phyloP scores from a whole-genome alignment of 176 grass and related monocot species.

The Phoenix dactylifera region DNA sequence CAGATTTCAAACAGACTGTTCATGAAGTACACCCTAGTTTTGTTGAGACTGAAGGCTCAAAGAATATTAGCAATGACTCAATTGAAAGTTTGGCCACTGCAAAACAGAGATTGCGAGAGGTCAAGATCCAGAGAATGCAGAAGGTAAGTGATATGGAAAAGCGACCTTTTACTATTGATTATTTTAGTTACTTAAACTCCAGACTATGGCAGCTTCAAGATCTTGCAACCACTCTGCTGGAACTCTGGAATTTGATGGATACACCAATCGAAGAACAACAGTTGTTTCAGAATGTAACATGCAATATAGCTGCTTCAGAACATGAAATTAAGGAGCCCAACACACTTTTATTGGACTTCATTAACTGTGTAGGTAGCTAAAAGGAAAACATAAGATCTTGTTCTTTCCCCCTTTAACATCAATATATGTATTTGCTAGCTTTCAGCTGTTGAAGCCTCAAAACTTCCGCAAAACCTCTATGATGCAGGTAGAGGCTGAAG shows the following conservation, averaged over 20 bases:
- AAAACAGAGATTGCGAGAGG: conserved; percentile 5
- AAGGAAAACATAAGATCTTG: background rate
- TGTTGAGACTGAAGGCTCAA: background rate
- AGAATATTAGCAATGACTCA: conserved; percentile 1
- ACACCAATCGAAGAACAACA: conserved; percentile 80
- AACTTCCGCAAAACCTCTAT: no score
- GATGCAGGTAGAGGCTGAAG: conserved; percentile 74
- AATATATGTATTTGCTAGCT: no score
- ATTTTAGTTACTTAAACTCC: no score
- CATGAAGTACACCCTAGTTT: conserved; percentile 13
- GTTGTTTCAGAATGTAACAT: conserved; percentile 69
- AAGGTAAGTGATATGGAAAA: conserved; percentile 1
- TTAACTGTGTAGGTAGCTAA: conserved; percentile 46
- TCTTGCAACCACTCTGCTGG: conserved; percentile 68
- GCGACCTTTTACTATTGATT: no score
- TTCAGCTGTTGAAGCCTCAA: no score
- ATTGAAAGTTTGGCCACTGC: conserved; percentile 5
- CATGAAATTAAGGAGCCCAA: conserved; percentile 72
- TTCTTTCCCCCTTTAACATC: background rate
- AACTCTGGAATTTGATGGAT: conserved; percentile 92
- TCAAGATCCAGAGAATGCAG: conserved; percentile 15
- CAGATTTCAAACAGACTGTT: conserved; percentile 4
- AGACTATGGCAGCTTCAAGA: conserved; percentile 56
- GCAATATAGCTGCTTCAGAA: conserved; percentile 66
- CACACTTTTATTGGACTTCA: conserved; percentile 55